Percentiles rank a stretch among this genome's conserved stretches.
phyloP scores from a whole-genome alignment of 2,329 filamentous ascomycete species.

The Colletotrichum viniferum region DNA sequence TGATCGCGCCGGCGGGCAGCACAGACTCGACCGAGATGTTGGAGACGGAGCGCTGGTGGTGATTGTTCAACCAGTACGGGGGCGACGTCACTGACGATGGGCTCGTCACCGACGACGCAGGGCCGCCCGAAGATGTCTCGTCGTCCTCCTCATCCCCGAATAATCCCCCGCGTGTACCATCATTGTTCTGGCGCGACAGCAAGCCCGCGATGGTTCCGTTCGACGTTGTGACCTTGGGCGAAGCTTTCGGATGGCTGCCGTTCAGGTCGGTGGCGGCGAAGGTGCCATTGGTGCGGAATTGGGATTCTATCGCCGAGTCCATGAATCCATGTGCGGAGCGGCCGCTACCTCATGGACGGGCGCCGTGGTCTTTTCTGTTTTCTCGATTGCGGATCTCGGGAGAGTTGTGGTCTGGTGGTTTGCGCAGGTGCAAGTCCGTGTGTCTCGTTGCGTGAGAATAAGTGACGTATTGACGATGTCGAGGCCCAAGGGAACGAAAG shows the following conservation, averaged over 20 bases:
- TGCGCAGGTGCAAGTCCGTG: neutral
- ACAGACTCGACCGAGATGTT: slow-evolving; percentile 54
- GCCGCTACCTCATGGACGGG: slow-evolving; percentile 17
- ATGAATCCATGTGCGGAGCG: slow-evolving; percentile 21
- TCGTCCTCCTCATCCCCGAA: slow-evolving; percentile 15
- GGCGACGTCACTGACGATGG: slow-evolving; percentile 38
- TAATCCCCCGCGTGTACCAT: neutral
- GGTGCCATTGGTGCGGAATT: slow-evolving; percentile 15
- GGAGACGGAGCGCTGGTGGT: slow-evolving; percentile 40
- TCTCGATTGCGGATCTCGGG: neutral
- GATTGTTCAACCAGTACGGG: slow-evolving; percentile 45
- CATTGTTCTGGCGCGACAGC: slow-evolving; percentile 13
- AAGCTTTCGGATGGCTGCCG: neutral
- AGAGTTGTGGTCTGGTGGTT: neutral
- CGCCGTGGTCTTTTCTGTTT: neutral
- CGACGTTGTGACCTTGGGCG: neutral
- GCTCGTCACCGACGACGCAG: slow-evolving; percentile 12
- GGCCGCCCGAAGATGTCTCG: slow-evolving; percentile 4
- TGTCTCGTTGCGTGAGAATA: neutral
- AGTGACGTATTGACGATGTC: slow-evolving; percentile 19
- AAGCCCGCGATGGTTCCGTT: slow-evolving; percentile 2
- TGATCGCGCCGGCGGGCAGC: slow-evolving; percentile 60
- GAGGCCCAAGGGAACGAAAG: neutral
- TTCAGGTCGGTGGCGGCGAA: slow-evolving; percentile 4
- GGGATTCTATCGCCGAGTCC: slow-evolving; percentile 21